Evolutionary conservation across 306 rosid genomes (phyloP).

Genomic region (Ammopiptanthus mongolicus): DNA sequence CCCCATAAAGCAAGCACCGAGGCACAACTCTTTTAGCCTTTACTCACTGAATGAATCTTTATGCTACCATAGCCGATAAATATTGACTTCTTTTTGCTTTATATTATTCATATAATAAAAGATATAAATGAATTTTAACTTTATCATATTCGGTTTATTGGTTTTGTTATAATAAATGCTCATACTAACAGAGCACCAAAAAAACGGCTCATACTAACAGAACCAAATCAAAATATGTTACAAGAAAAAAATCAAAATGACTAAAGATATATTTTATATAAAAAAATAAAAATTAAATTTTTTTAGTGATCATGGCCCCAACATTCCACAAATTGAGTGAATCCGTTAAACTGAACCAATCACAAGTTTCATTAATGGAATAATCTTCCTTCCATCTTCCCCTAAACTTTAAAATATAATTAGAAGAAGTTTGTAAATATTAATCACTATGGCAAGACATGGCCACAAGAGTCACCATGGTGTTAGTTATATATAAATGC

Average conservation of each 20-base stretch:
- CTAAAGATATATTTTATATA: too few species aligned
- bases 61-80: not conserved
- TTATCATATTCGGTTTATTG: not conserved
- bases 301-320: not conserved
- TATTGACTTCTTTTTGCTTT: not conserved
- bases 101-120: not conserved
- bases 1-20: not conserved
- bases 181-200: not conserved
- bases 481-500: conserved; percentile 13
- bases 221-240: not conserved
- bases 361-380: not conserved
- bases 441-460: not conserved
- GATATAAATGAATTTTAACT: not conserved
- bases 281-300: too few species aligned
- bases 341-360: not conserved
- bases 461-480: not conserved
- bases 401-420: too few species aligned
- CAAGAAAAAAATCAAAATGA: too few species aligned
- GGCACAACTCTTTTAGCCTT: not conserved
- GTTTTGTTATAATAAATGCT: not conserved
- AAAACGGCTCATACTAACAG: not conserved
- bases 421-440: not conserved
- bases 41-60: not conserved
- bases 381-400: not conserved
- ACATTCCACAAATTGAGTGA: not conserved